Evolutionary conservation across 805 yeast genomes (phyloP), one percentile per base, ranked within the genome.

Genomic region (Candida germanica): DNA sequence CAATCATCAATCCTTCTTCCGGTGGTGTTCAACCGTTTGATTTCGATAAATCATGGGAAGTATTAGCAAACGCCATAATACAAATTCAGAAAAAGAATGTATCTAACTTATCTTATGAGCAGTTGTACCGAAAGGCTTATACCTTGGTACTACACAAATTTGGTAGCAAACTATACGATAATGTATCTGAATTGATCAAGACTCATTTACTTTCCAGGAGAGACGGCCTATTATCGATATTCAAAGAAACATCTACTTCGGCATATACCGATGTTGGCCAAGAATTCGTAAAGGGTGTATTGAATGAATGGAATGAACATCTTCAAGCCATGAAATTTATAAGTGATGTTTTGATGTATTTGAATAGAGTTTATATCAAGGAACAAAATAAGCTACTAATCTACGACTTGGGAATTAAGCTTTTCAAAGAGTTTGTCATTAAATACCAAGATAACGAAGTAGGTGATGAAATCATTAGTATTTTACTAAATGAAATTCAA

Each of bases 331-430:
- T 86, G 81, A 71, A 85, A 44, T 77, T 86, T 72, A 75, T 87
- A 29, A 75, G 89, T 48, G 95, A 89, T 56, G 85, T 88, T 3
- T 63, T 87, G 53, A 81, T 88, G 84, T 88, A 88, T 51, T 58
- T 89, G 53, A 95, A 88, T 53, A 72, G 95, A 29, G 95, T 86
- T 0, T 87, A 84, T 48, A 84, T 88, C 18, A 80, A 77, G 46
- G 89, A 83, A 44, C 66, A 69, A 37, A 80, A 76, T 47, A 61
- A 77, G 33, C 77, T 83, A 3, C 62, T 80, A 39, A 69, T 83
- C 2, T 82, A 80, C 51, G 96, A 88, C 51, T 68, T 80, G 31
- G 94, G 95, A 0, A 66, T 87, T 16, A 72, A 71, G 21, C 56
- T 80, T 6, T 88, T 87, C 54, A 73, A 83, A 40, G 80, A 77